Base-by-base conservation (phyloP, 2,329 filamentous ascomycete genomes). In the Berkeleyomyces rouxiae region DNA sequence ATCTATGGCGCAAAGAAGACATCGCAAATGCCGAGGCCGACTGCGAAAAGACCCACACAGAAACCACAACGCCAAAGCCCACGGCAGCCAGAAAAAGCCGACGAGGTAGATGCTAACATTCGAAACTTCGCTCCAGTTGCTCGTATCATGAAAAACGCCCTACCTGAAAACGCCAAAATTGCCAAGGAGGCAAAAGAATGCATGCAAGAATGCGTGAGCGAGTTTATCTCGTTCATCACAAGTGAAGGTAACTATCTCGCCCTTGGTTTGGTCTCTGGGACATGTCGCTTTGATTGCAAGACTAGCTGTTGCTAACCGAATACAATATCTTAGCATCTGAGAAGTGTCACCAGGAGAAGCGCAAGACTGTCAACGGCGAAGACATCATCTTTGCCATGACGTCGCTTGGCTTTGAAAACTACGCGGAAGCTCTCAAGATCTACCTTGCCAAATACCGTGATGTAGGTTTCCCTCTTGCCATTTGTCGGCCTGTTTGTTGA, bases 151-250 rank as follows among this genome's bases (percentile, higher is more conserved):
- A 99, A 99, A 76, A 87, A 90, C 70, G 93, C 93, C 5, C 80
- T 99, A 58, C 93, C 93, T 60, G 93, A 99, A 68, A 99, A 99
- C 72, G 93, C 93, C 68, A 99, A 99, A 77, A 99, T 99, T 66
- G 91, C 91, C 65, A 99, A 99, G 73, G 93, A 99, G 73, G 93
- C 93, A 63, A 99, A 99, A 75, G 93, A 99, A 74, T 99, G 93
- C 76, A 97, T 99, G 93, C 93, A 99, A 75, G 93, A 99, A 75
- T 99, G 93, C 72, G 93, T 99, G 64, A 96, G 91, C 84, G 93
- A 99, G 77, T 99, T 99, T 75, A 99, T 99, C 78, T 96, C 90
- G 5, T 99, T 99, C 79, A 97, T 99, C 72, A 99, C 93, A 43
- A 97, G 92, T 74, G 93, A 99, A 81, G 93, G 93, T 96, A 43